These are phyloP conservation scores for Scutellaria galericulata DNA, from an alignment of 257 asterid species.

Conservation along the genomic window DNA sequence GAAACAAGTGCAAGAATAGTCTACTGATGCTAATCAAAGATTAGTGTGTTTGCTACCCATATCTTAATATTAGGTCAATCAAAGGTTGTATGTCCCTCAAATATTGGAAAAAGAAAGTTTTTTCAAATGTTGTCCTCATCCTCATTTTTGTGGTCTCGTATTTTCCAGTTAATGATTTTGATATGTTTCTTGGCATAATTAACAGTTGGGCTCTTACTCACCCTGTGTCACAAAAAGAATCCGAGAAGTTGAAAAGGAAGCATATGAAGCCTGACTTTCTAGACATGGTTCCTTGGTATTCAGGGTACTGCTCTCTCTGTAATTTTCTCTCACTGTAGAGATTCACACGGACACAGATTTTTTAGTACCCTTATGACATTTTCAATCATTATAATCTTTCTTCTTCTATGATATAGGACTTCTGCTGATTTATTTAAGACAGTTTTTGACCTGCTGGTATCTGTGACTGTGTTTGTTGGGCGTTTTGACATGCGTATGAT, in stretches of 20 bases:
- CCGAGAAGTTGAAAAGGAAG: conserved; percentile 82
- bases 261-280: conserved; percentile 94
- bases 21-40: conserved; percentile 10
- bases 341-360: conserved; percentile 11
- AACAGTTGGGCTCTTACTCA: conserved; percentile 97
- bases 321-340: conserved; percentile 20
- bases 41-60: conserved; percentile 19
- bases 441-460: conserved; percentile 92
- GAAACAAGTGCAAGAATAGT: conserved; percentile 17
- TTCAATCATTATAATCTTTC: conserved; percentile 33
- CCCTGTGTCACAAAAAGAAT: conserved; percentile 85
- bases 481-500: conserved; percentile 99
- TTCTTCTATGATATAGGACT: conserved; percentile 64
- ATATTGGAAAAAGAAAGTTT: conserved; percentile 9
- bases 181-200: conserved; percentile 27
- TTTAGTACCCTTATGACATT: conserved; percentile 18
- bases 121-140: conserved; percentile 12
- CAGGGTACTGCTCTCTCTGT: conserved; percentile 62
- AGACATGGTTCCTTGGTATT: conserved; percentile 99
- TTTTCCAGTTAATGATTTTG: conserved; percentile 22
- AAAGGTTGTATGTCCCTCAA: neutral
- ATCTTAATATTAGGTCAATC: neutral
- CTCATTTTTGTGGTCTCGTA: neutral
- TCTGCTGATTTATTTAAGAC: conserved; percentile 99
- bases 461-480: conserved; percentile 98